Conservation (phyloP, 2,329 filamentous ascomycete species). For the Penicillium griseofulvum region DNA sequence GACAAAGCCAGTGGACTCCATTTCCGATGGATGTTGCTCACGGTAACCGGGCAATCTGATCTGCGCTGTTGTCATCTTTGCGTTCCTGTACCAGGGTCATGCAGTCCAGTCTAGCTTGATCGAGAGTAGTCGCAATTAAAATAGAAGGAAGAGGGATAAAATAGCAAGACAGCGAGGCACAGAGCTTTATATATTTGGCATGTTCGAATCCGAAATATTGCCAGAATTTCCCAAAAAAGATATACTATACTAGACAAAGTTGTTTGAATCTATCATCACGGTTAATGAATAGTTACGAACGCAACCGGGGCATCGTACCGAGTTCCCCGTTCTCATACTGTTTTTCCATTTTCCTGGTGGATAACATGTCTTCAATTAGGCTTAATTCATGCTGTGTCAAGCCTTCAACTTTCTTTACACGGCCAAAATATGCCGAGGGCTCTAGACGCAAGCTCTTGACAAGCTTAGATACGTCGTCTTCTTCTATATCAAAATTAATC, state of each 20-base stretch:
- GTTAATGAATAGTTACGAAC: neutral
- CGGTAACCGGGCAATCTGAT: neutral
- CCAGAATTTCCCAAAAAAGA: too few species aligned
- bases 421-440: neutral
- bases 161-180: too few species aligned
- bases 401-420: neutral
- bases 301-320: neutral
- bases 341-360: neutral
- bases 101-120: conserved; percentile 6
- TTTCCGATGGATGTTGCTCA: neutral
- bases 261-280: neutral
- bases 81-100: neutral
- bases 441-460: neutral
- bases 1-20: conserved; percentile 2
- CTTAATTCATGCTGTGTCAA: neutral
- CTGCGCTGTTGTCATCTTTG: conserved; percentile 5
- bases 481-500: neutral
- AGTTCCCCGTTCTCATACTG: neutral
- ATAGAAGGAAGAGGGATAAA: too few species aligned
- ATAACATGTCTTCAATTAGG: neutral
- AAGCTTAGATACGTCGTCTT: neutral
- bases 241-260: neutral
- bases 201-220: too few species aligned
- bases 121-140: neutral
- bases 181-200: too few species aligned